Percentiles rank a stretch among this genome's conserved stretches.
Conservation (phyloP, 164 flowering plant species). For the Echeveria elegans region DNA sequence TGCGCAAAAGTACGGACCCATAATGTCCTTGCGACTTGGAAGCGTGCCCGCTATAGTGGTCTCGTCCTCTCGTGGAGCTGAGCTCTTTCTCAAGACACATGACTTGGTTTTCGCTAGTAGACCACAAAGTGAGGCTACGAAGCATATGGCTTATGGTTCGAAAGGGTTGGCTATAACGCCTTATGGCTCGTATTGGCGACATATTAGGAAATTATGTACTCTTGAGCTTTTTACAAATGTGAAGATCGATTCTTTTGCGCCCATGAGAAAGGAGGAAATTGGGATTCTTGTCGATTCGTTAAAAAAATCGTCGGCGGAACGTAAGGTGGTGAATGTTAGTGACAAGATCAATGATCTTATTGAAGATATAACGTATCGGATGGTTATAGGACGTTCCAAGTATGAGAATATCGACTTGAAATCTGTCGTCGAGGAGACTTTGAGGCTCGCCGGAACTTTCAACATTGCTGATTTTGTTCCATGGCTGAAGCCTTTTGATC, state of each 20-base stretch:
- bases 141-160: too few species aligned
- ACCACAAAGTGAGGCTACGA: too few species aligned
- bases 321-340: constrained; percentile 1
- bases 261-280: neutral
- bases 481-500: constrained; percentile 13
- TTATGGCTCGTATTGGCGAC: too few species aligned
- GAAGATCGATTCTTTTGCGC: constrained; percentile 6
- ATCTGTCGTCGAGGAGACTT: constrained; percentile 7
- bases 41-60: too few species aligned
- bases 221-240: constrained; percentile 4
- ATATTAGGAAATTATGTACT: neutral
- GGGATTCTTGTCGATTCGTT: neutral
- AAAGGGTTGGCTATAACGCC: too few species aligned
- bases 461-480: constrained; percentile 24
- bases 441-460: constrained; percentile 14
- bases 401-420: constrained; percentile 12
- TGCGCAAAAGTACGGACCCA: too few species aligned
- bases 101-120: too few species aligned
- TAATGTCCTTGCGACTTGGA: too few species aligned
- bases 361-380: constrained; percentile 4
- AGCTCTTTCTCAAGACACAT: too few species aligned
- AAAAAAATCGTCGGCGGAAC: neutral
- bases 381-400: constrained; percentile 7
- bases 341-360: constrained; percentile 1
- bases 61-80: too few species aligned